phyloP scores from a whole-genome alignment of 495 filamentous ascomycete genomes.

The Daldinia grandis region DNA sequence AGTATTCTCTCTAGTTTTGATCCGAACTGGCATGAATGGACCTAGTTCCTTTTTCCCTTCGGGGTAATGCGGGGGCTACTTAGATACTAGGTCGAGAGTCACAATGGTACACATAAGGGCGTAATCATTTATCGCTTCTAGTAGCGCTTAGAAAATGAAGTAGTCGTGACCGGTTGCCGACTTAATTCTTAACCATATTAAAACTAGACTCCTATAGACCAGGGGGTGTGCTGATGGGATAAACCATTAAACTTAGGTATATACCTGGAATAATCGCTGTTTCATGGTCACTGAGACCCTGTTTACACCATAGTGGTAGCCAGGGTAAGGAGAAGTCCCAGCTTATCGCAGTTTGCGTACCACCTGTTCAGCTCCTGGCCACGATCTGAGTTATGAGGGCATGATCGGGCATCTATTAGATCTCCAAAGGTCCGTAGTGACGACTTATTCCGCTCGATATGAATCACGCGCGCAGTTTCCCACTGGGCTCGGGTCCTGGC shows the following conservation, averaged over 20 bases:
- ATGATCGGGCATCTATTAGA: slow-evolving; percentile 30
- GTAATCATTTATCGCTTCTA: no score
- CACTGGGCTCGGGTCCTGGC: slow-evolving; percentile 36
- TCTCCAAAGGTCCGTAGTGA: slow-evolving; percentile 35
- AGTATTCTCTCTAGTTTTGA: slow-evolving; percentile 22
- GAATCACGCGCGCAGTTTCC: slow-evolving; percentile 15
- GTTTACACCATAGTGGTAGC: slow-evolving; percentile 40
- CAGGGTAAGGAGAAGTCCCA: slow-evolving; percentile 32
- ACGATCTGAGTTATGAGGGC: slow-evolving; percentile 17
- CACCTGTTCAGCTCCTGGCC: slow-evolving; percentile 35
- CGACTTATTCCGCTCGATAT: neutral
- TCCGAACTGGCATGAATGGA: slow-evolving; percentile 34
- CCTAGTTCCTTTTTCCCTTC: slow-evolving; percentile 1
- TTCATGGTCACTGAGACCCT: neutral
- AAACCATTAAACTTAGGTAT: neutral
- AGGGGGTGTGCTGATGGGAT: neutral
- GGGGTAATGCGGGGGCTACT: neutral
- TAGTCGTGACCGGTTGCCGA: no score
- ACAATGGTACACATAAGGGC: no score
- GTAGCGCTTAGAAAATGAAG: no score
- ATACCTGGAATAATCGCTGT: neutral
- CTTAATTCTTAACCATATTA: neutral
- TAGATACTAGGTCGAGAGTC: no score
- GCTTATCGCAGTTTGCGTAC: slow-evolving; percentile 39
- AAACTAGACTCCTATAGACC: neutral